Evolutionary conservation across 371 early-diverging fungal species (phyloP).

Genomic region (Mortierella polycephala): DNA sequence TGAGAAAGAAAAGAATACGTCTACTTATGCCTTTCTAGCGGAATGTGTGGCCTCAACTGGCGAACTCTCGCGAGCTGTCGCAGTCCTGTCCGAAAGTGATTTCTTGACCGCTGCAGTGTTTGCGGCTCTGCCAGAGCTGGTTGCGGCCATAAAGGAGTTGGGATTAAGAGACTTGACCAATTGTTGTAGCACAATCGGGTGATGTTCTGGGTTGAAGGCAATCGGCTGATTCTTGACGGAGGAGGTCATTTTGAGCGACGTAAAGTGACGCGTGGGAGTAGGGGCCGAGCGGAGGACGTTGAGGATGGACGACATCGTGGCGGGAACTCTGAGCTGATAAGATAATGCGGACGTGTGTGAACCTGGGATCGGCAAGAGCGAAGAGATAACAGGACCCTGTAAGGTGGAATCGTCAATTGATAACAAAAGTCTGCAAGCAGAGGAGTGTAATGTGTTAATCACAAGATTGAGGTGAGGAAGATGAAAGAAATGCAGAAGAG

Average conservation of each 20-base stretch:
- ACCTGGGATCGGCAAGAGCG: neutral
- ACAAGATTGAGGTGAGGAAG: constrained; percentile 5
- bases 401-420: no score
- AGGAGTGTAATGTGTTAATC: no score
- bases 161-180: constrained; percentile 49
- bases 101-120: constrained; percentile 15
- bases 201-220: constrained; percentile 49
- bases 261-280: constrained; percentile 50
- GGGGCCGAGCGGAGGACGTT: constrained; percentile 52
- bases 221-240: constrained; percentile 15
- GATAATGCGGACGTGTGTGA: neutral
- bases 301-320: constrained; percentile 50
- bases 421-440: no score
- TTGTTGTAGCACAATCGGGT: constrained; percentile 50
- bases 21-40: constrained; percentile 1
- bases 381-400: constrained; percentile 26
- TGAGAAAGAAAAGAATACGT: neutral
- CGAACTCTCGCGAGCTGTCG: neutral
- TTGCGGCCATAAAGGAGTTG: constrained; percentile 12
- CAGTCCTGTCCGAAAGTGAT: constrained; percentile 22
- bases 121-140: constrained; percentile 2
- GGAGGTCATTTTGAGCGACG: constrained; percentile 35
- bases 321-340: neutral
- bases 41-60: neutral
- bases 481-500: constrained; percentile 1